Base-by-base conservation (phyloP, 129 eudicot species). In the Artemisia argyi region DNA sequence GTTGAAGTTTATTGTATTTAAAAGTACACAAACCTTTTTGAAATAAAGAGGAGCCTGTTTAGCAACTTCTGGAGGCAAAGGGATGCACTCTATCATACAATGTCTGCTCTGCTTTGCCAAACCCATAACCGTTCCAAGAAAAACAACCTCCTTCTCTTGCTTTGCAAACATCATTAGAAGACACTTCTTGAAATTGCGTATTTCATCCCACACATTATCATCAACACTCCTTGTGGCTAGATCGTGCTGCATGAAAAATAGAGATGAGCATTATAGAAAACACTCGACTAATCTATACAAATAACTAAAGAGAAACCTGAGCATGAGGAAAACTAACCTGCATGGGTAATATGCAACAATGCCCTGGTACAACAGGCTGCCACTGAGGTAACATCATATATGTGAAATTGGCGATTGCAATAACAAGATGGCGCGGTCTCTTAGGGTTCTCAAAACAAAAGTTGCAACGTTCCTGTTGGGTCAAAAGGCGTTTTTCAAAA, bases 121-220 rank as follows among this genome's bases (percentile, higher is more conserved):
- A 24, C 91, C 92, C 88, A 87, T 84, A 20, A 90, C 97, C 3
- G 98, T 93, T 82, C 90, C 98, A 60, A 90, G 79, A 64, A 93
- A 93, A 26, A 93, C 75, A 2, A 87, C 80, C 14, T 90, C 98
- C 82, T 72, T 90, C 61, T 84, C 97, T 77, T 93, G 97, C 73
- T 93, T 82, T 6, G 92, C 97, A 79, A 87, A 89, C 98, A 93
- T 90, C 98, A 85, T 93, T 44, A 90, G 63, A 14, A 93, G 82
- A 65, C 98, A 93, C 71, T 93, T 93, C 83, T 93, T 93, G 76
- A 93, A 93, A 79, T 93, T 93, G 28, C 98, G 78, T 14, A 93
- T 80, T 68, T 93, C 98, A 44, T 87, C 90, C 98, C 97, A 93
- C 78, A 93, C 96, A 60, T 93, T 85, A 39, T 90, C 84, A 57